Conservation (phyloP, 108 stramenopile species). For the Stephanodiscus triporus region DNA sequence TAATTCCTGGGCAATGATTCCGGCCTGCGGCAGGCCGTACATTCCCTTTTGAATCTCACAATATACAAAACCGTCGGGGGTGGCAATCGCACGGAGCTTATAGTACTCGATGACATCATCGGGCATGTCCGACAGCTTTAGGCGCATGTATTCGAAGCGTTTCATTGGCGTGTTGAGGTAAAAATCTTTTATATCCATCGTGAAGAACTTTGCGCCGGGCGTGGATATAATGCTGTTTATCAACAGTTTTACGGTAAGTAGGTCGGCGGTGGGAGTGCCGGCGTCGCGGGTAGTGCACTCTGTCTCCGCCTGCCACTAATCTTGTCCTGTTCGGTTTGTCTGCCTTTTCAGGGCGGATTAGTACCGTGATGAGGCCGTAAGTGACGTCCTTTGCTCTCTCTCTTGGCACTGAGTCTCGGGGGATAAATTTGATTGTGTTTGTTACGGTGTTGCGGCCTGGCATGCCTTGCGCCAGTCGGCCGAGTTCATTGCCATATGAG, state of each 20-base stretch:
- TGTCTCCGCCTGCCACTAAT: too few species aligned
- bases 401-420: neutral
- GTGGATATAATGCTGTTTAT: neutral
- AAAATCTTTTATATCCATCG: slow-evolving; percentile 51
- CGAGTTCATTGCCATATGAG: too few species aligned
- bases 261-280: too few species aligned
- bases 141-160: slow-evolving; percentile 43
- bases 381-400: neutral
- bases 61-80: slow-evolving; percentile 19
- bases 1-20: slow-evolving; percentile 32
- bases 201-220: slow-evolving; percentile 23
- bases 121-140: slow-evolving; percentile 21
- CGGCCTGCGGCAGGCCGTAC: slow-evolving; percentile 62
- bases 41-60: slow-evolving; percentile 37
- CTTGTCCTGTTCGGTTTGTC: too few species aligned
- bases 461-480: too few species aligned
- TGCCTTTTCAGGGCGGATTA: too few species aligned
- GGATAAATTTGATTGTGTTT: too few species aligned
- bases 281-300: too few species aligned
- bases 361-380: neutral
- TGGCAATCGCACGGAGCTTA: slow-evolving; percentile 7
- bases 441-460: too few species aligned
- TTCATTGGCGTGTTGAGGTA: slow-evolving; percentile 51
- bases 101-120: slow-evolving; percentile 49
- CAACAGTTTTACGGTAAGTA: too few species aligned